phyloP scores from a whole-genome alignment of 495 filamentous ascomycete genomes.

The Aspergillus carlsbadensis region DNA sequence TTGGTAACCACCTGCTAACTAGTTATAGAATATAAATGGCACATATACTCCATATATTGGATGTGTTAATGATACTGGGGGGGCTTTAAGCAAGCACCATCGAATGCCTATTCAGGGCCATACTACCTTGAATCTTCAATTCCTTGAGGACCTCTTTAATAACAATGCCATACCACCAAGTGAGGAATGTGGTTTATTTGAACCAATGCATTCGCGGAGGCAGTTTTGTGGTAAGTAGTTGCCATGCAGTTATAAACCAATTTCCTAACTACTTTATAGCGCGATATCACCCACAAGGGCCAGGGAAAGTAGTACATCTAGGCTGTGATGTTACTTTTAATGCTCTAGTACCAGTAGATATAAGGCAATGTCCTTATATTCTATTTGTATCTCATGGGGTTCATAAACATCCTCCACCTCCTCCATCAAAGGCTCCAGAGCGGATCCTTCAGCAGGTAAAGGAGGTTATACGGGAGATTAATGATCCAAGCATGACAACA shows the following conservation, averaged over 20 bases:
- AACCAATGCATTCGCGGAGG: neutral
- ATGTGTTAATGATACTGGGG: neutral
- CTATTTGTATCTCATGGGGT: constrained; percentile 10
- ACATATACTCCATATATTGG: neutral
- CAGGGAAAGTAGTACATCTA: neutral
- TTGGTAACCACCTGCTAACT: neutral
- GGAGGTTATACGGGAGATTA: constrained; percentile 1
- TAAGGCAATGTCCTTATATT: constrained; percentile 6
- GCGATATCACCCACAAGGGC: neutral
- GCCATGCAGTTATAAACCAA: neutral
- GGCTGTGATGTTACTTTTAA: constrained; percentile 9
- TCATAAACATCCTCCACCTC: constrained; percentile 11
- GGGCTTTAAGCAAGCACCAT: neutral
- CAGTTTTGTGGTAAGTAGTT: constrained; percentile 7
- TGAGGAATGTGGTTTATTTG: constrained; percentile 5
- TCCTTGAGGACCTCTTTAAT: constrained; percentile 10
- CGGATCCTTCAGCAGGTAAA: constrained; percentile 1
- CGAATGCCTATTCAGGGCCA: neutral
- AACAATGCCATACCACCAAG: neutral
- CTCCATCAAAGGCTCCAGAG: constrained; percentile 8
- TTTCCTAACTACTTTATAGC: neutral
- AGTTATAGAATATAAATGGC: neutral
- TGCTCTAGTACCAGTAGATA: constrained; percentile 9
- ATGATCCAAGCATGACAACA: neutral
- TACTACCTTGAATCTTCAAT: neutral